Evolutionary conservation across 768 basidiomycete genomes (phyloP).

Genomic region (Macrolepiota fuliginosa): DNA sequence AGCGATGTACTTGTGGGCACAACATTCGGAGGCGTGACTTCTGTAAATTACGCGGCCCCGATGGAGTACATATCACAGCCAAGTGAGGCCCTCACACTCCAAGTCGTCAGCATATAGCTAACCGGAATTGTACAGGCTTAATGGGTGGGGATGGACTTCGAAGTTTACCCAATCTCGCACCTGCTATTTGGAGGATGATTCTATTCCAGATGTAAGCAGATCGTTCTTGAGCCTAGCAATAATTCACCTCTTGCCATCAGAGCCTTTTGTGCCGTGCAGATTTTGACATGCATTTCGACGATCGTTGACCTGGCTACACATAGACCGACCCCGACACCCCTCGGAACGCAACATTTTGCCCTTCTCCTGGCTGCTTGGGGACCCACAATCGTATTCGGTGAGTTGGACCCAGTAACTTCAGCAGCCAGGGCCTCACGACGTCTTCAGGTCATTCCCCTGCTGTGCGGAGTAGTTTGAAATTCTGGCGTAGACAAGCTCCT

Average conservation of each 20-base stretch:
- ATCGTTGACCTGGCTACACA: constrained; percentile 45
- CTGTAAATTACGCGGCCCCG: background rate
- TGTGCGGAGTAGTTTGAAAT: constrained; percentile 35
- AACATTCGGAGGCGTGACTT: background rate
- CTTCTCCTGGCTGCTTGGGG: constrained; percentile 59
- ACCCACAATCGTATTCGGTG: constrained; percentile 54
- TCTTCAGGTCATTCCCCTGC: constrained; percentile 32
- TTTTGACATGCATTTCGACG: constrained; percentile 48
- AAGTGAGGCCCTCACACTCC: background rate
- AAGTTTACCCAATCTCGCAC: constrained; percentile 31
- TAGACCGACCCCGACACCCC: constrained; percentile 40
- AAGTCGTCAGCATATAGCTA: background rate
- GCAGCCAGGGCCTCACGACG: background rate
- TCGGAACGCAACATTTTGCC: constrained; percentile 67
- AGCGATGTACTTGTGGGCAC: constrained; percentile 2
- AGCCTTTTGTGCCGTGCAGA: constrained; percentile 42
- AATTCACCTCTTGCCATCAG: constrained; percentile 20
- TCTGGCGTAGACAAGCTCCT: constrained; percentile 24
- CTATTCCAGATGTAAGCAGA: constrained; percentile 52
- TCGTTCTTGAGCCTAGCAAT: background rate
- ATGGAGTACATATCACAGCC: constrained; percentile 4
- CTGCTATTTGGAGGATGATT: constrained; percentile 50
- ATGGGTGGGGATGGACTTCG: constrained; percentile 21
- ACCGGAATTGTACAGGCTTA: constrained; percentile 9
- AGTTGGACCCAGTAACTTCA: constrained; percentile 13